A percentile compares a stretch with the other conserved stretches of the same genome.
phyloP scores from a whole-genome alignment of 2,329 filamentous ascomycete species.

The Aureobasidium namibiae region DNA sequence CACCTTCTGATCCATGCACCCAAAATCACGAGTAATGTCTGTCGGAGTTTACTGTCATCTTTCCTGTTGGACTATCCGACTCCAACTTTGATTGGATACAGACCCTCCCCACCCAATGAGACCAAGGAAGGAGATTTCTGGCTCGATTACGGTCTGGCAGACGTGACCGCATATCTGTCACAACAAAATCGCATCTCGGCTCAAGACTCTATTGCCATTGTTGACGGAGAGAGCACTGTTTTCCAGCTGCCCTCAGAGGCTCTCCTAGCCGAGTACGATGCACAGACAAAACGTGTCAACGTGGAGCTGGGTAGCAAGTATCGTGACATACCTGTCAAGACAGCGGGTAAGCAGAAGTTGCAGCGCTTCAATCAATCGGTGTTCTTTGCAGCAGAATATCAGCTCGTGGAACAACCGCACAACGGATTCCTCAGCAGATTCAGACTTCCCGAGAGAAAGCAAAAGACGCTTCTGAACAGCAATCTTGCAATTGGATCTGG shows the following conservation, averaged over 20 bases:
- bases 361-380: constrained; percentile 13
- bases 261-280: constrained; percentile 1
- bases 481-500: constrained; percentile 3
- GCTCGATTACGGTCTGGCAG: constrained; percentile 8
- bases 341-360: not conserved
- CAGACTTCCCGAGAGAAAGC: not conserved
- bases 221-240: constrained; percentile 7
- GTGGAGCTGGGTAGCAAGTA: not conserved
- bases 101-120: not conserved
- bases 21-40: constrained; percentile 7
- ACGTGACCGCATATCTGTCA: not conserved
- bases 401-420: not conserved
- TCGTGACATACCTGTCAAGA: not conserved
- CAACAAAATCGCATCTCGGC: not conserved
- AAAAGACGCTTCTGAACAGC: not conserved
- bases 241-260: constrained; percentile 8
- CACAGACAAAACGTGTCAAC: not conserved
- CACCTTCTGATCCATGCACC: constrained; percentile 12
- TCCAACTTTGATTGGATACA: constrained; percentile 9
- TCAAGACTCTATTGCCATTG: not conserved
- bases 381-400: constrained; percentile 8
- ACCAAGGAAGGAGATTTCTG: constrained; percentile 2
- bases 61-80: constrained; percentile 7
- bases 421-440: constrained; percentile 6
- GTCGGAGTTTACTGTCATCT: constrained; percentile 3